phyloP scores from a whole-genome alignment of 2,329 filamentous ascomycete species.

The Pseudocercospora pini-densiflorae region DNA sequence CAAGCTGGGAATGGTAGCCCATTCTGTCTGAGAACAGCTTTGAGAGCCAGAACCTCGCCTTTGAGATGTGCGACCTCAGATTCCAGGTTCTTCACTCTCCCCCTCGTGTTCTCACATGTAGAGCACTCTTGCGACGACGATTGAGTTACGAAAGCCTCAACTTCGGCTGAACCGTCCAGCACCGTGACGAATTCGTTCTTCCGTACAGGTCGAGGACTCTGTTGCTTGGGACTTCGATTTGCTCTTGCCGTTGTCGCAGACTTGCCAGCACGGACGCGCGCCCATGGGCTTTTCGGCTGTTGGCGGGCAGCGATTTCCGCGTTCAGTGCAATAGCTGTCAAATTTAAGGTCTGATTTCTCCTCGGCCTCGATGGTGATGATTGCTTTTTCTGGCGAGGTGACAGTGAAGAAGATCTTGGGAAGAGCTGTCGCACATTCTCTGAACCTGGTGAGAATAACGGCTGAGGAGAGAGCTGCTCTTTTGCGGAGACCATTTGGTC shows the following conservation, averaged over 20 bases:
- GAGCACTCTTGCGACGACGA: slow-evolving; percentile 15
- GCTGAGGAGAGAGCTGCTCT: slow-evolving; percentile 23
- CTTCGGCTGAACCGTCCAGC: slow-evolving; percentile 5
- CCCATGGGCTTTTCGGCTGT: slow-evolving; percentile 31
- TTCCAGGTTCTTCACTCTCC: slow-evolving; percentile 29
- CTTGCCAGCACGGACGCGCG: slow-evolving; percentile 27
- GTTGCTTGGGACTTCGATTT: not conserved
- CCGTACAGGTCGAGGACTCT: slow-evolving; percentile 3
- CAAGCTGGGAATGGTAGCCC: slow-evolving; percentile 13
- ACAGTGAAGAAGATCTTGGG: slow-evolving; percentile 35
- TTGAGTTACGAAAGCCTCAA: not conserved
- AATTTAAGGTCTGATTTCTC: not conserved
- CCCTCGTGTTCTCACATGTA: slow-evolving; percentile 26
- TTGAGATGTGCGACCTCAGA: slow-evolving; percentile 35
- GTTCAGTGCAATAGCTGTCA: slow-evolving; percentile 22
- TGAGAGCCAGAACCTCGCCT: slow-evolving; percentile 35
- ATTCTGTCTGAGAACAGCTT: slow-evolving; percentile 31
- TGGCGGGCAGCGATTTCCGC: slow-evolving; percentile 13
- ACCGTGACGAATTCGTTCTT: slow-evolving; percentile 21
- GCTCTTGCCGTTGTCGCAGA: not conserved
- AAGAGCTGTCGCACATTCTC: slow-evolving; percentile 36
- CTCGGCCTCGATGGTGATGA: not conserved
- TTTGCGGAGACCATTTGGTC: slow-evolving; percentile 29
- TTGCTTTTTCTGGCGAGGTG: slow-evolving; percentile 16
- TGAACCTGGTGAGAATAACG: slow-evolving; percentile 29